These are phyloP conservation scores for Lathyrus sativus DNA, from an alignment of 306 rosid genomes.

Conservation along the genomic window DNA sequence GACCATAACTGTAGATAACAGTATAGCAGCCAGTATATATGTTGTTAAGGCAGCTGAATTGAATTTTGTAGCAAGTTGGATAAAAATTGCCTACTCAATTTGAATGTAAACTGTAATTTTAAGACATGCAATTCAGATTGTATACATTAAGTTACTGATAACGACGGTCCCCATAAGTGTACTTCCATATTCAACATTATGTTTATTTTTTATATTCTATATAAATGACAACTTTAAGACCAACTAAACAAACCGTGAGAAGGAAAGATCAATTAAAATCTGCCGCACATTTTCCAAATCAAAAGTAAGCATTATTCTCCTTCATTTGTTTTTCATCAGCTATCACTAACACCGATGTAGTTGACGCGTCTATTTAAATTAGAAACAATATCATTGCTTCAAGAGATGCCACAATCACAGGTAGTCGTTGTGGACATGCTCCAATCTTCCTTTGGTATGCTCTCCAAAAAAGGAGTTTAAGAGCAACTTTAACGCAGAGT, in stretches of 20 bases:
- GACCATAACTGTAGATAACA: too few species aligned
- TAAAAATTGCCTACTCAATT: neutral
- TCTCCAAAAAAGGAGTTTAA: constrained; percentile 8
- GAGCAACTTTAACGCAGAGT: too few species aligned
- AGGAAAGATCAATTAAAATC: neutral
- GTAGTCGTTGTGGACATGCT: constrained; percentile 24
- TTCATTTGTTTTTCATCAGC: too few species aligned
- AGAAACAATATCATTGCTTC: neutral
- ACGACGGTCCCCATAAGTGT: too few species aligned
- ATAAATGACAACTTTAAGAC: too few species aligned
- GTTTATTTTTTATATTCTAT: too few species aligned
- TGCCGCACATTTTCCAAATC: neutral
- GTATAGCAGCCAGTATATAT: neutral
- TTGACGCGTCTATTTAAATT: too few species aligned
- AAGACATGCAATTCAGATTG: neutral
- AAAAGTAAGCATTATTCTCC: too few species aligned
- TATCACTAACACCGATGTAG: too few species aligned
- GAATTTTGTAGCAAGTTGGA: neutral
- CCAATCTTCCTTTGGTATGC: constrained; percentile 26
- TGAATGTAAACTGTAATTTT: neutral
- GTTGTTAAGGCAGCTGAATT: neutral
- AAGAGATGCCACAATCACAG: constrained; percentile 29
- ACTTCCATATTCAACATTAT: too few species aligned
- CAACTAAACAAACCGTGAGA: neutral
- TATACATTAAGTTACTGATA: neutral